phyloP scores from a whole-genome alignment of 495 filamentous ascomycete genomes.

The Lophium mytilinum region DNA sequence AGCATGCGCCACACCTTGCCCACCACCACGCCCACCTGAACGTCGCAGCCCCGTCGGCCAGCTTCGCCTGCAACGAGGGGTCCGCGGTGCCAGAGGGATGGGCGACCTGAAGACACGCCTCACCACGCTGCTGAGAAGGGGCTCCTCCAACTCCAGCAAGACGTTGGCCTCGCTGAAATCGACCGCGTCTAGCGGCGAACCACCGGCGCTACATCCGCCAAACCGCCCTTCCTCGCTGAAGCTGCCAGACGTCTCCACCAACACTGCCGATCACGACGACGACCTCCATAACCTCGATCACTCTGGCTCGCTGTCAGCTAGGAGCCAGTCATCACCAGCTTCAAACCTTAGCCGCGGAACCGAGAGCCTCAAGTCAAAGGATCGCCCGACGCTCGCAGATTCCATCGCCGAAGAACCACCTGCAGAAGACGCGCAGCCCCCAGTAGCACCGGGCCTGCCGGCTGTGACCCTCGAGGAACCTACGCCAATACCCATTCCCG shows the following conservation, averaged over 20 bases:
- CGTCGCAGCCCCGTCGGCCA: too few species aligned
- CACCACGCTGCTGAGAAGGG: conserved; percentile 17
- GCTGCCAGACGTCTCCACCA: conserved; percentile 12
- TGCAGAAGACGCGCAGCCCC: not conserved
- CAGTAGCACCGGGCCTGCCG: not conserved
- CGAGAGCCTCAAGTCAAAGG: conserved; percentile 12
- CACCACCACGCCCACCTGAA: too few species aligned
- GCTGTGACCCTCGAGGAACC: conserved; percentile 21
- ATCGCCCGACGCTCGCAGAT: conserved; percentile 1
- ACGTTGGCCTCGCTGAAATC: not conserved
- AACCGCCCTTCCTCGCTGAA: conserved; percentile 1
- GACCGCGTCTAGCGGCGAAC: conserved; percentile 4
- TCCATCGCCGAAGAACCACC: conserved; percentile 5
- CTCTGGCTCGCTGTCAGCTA: conserved; percentile 3
- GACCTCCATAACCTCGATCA: not conserved
- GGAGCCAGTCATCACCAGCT: not conserved
- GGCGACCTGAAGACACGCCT: conserved; percentile 18
- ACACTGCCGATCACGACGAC: not conserved
- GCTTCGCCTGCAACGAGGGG: not conserved
- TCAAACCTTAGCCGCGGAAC: not conserved
- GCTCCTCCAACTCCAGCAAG: conserved; percentile 7
- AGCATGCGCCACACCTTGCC: too few species aligned
- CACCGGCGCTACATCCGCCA: not conserved
- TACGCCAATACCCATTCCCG: conserved; percentile 13
- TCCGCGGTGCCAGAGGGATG: conserved; percentile 3